phyloP scores from a whole-genome alignment of 495 filamentous ascomycete species.

The Neurospora africana region DNA sequence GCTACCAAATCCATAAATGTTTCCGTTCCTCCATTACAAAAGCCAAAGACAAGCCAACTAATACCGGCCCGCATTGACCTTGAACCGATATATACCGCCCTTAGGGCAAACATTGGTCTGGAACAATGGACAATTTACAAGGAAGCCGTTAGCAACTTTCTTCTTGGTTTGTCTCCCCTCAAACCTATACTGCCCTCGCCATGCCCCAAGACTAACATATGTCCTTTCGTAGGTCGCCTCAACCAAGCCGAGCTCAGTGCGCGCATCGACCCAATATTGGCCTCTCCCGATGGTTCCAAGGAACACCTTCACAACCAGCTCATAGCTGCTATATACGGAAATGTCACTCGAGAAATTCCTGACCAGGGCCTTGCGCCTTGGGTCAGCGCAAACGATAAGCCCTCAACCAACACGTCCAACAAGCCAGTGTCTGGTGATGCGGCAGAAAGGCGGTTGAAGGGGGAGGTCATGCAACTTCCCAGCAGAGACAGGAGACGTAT shows the following conservation, averaged over 20 bases:
- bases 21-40: slow-evolving; percentile 46
- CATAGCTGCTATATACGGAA: slow-evolving; percentile 72
- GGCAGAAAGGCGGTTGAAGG: slow-evolving; percentile 82
- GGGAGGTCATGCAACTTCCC: slow-evolving; percentile 86
- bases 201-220: neutral
- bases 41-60: slow-evolving; percentile 56
- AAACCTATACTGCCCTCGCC: slow-evolving; percentile 5
- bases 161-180: slow-evolving; percentile 48
- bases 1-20: slow-evolving; percentile 50
- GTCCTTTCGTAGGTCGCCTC: slow-evolving; percentile 49
- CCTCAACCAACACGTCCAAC: slow-evolving; percentile 55
- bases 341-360: slow-evolving; percentile 78
- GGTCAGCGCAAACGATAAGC: slow-evolving; percentile 95
- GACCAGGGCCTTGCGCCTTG: slow-evolving; percentile 87
- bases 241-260: slow-evolving; percentile 77
- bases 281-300: slow-evolving; percentile 57
- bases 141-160: slow-evolving; percentile 65
- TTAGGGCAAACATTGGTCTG: slow-evolving; percentile 64
- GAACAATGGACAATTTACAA: slow-evolving; percentile 89
- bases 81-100: slow-evolving; percentile 76
- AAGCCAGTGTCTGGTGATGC: slow-evolving; percentile 80
- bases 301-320: slow-evolving; percentile 89
- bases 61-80: slow-evolving; percentile 71
- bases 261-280: slow-evolving; percentile 58
- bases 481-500: slow-evolving; percentile 75